Evolutionary conservation across 148 eudicot genomes (phyloP).

Genomic region (Vaccinium darrowii): DNA sequence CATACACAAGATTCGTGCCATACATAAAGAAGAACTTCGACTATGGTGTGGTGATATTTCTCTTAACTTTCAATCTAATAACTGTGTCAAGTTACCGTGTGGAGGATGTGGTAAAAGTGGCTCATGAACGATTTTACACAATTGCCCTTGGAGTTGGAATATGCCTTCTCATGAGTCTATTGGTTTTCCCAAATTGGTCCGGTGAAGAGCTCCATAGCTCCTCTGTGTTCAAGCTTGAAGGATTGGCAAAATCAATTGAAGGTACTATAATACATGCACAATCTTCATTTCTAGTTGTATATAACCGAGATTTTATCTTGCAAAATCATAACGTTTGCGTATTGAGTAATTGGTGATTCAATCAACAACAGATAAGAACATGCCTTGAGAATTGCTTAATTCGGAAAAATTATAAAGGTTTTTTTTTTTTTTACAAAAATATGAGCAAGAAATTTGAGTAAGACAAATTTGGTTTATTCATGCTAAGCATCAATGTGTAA

Average conservation of each 20-base stretch:
- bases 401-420: too few species aligned
- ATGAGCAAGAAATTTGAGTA: background rate
- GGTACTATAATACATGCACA: slow-evolving; percentile 35
- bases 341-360: background rate
- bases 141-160: slow-evolving; percentile 77
- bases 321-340: background rate
- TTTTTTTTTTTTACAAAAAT: too few species aligned
- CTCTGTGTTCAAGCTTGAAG: slow-evolving; percentile 75
- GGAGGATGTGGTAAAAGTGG: slow-evolving; percentile 66
- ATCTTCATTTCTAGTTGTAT: background rate
- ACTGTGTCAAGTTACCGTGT: slow-evolving; percentile 79
- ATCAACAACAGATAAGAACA: background rate
- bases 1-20: slow-evolving; percentile 82
- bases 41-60: slow-evolving; percentile 84
- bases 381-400: background rate
- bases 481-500: too few species aligned
- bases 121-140: slow-evolving; percentile 58
- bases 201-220: slow-evolving; percentile 83
- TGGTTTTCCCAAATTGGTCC: slow-evolving; percentile 85
- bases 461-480: too few species aligned
- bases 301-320: background rate
- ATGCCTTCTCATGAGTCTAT: slow-evolving; percentile 75
- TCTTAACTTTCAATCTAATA: slow-evolving; percentile 79
- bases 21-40: slow-evolving; percentile 87
- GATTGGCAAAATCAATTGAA: slow-evolving; percentile 67